Evolutionary conservation across 2,329 filamentous ascomycete species (phyloP), one percentile per base, ranked within the genome.

Genomic region (Cytospora mali): DNA sequence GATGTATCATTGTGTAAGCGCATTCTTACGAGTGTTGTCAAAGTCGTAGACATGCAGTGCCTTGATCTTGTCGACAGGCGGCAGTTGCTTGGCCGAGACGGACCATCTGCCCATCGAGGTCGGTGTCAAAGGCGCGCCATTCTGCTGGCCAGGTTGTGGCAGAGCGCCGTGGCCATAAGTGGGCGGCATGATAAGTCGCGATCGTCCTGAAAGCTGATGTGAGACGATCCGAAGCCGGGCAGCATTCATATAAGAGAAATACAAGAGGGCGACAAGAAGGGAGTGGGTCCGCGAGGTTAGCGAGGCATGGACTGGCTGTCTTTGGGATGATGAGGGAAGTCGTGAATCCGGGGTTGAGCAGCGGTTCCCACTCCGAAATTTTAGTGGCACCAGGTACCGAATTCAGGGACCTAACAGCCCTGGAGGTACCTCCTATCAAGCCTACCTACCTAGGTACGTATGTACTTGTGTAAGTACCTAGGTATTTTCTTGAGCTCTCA

Each of bases 1-100:
- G 28, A 46, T 50, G 31, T 55, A 46, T n/a, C n/a, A n/a, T n/a
- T 25, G 29, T 55, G 61, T 21, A 23, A n/a, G n/a, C 42, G n/a
- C 42, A 42, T 55, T 67, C 88, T 74, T 80, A 94, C 91, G 79
- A 42, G 94, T 98, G 73, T 99, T 98, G 77, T 99, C 95, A 75
- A 98, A 99, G 75, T 99, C 95, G 79, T 98, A 98, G 69, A 99
- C 85, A 73, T 98, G 94, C 58, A 99, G 87, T 10, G 87, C 79
- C 73, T 86, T 92, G 76, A 98, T 89, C 61, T 86, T 81, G 49
- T 89, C 81, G 13, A 87, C 81, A 18, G 61, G 58, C 3, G 64
- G 64, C 25, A 66, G 58, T 52, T 66, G 62, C 23, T 62, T 64
- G 27, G 55, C n/a, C 39, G 62, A 33, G 28, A 66, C 62, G 7